Evolutionary conservation across 2,329 filamentous ascomycete genomes (phyloP), one percentile per base, ranked within the genome.

Genomic region (Podosphaera aphanis): DNA sequence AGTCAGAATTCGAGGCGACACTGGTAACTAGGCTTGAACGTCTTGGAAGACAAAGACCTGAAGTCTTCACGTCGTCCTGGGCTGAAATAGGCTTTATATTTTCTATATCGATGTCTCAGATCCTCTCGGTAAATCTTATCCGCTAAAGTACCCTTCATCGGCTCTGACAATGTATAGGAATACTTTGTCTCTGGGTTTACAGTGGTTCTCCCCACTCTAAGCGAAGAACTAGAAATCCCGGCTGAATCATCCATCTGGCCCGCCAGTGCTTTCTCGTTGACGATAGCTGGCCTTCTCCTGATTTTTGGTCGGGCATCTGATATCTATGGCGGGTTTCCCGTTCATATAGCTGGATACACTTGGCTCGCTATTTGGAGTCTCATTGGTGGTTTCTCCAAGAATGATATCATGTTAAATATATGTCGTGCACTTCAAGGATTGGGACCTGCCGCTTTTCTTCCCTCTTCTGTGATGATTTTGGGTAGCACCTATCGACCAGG

Each of bases 371-470:
- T 77, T 33, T 86, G 80, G 73, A 76, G 73, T 8, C 61, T 86
- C 45, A 63, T 83, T 46, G 71, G 70, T 15, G 82, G 81, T 10
- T 83, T 86, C 61, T 77, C 74, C 48, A 63, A 65, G 46, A 77
- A 72, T 60, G 69, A 76, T 49, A 59, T 73, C 44, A 81, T 84
- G 75, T 66, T 86, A 49, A 78, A 83, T 52, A 65, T 79, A 46
- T 81, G 76, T 56, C 76, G 82, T 45, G 80, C 80, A 7, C 62
- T 85, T 38, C 79, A 84, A 59, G 82, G 82, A 0, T 61, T 88
- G 8, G 82, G 79, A 0, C 69, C 78, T 1, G 78, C 80, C 0
- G 79, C 80, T 0, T 83, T 81, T 49, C 59, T 84, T 13, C 78
- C 79, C 0, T 73, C 75, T 0, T 72, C 77, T 1, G 69, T 84